A percentile compares a stretch with the other conserved stretches of the same genome.
phyloP scores from a whole-genome alignment of 257 asterid genomes.

The Jasminum sambac region DNA sequence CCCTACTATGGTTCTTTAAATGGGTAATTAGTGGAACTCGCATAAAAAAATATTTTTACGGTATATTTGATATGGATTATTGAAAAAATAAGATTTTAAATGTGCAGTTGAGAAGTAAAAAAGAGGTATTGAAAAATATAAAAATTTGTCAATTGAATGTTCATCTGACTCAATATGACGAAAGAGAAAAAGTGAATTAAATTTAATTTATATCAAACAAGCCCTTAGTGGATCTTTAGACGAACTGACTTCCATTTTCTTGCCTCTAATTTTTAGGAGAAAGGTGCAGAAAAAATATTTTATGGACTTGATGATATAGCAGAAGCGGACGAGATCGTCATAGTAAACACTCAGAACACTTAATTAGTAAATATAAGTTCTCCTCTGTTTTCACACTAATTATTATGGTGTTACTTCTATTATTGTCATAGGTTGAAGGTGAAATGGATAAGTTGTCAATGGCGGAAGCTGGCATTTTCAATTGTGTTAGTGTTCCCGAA shows the following conservation, averaged over 20 bases:
- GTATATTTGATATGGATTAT: too few relatives aligned
- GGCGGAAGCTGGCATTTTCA: constrained; percentile 72
- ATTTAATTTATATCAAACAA: too few relatives aligned
- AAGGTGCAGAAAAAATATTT: constrained; percentile 51
- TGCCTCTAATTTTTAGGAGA: constrained; percentile 41
- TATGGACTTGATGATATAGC: constrained; percentile 76
- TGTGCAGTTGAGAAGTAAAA: too few relatives aligned
- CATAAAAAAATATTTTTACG: not conserved
- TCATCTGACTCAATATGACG: too few relatives aligned
- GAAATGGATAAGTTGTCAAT: constrained; percentile 80
- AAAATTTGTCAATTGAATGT: too few relatives aligned
- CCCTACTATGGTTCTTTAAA: too few relatives aligned
- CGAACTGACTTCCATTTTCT: not conserved
- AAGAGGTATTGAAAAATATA: too few relatives aligned
- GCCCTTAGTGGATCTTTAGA: not conserved
- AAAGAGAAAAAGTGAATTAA: too few relatives aligned
- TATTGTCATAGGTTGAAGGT: constrained; percentile 70
- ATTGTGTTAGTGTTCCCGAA: constrained; percentile 78
- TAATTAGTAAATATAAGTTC: constrained; percentile 11
- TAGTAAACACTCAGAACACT: constrained; percentile 38
- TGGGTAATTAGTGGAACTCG: not conserved
- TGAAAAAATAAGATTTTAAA: too few relatives aligned
- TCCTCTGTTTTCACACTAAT: constrained; percentile 17
- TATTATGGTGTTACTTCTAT: constrained; percentile 17
- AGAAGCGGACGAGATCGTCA: constrained; percentile 66